Evolutionary conservation across 441 rosid species (phyloP).

Genomic region (Gossypium lobatum): DNA sequence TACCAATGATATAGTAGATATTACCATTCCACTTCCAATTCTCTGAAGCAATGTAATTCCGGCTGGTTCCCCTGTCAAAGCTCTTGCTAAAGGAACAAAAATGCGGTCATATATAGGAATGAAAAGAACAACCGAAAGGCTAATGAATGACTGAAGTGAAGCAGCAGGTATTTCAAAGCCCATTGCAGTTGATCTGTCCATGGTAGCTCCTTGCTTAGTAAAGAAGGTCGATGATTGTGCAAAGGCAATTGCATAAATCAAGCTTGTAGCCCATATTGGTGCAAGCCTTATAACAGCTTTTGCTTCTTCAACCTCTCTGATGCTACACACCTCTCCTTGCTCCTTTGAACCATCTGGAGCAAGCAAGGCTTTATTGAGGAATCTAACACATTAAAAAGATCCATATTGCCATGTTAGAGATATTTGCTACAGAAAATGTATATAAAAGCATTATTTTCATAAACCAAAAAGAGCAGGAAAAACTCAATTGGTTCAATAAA

Average conservation of each 20-base stretch:
- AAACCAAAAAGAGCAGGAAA: neutral
- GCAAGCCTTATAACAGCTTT: constrained; percentile 50
- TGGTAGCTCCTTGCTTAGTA: constrained; percentile 67
- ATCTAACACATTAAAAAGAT: constrained; percentile 23
- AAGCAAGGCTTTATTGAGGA: constrained; percentile 31
- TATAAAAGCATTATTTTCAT: neutral
- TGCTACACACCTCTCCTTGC: neutral
- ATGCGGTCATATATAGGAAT: constrained; percentile 55
- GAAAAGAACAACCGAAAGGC: constrained; percentile 37
- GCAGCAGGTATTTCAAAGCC: constrained; percentile 49
- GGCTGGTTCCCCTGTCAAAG: constrained; percentile 38
- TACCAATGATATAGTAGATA: constrained; percentile 42
- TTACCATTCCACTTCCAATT: constrained; percentile 50
- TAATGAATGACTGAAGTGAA: constrained; percentile 47
- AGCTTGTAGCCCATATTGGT: constrained; percentile 52
- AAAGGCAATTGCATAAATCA: constrained; percentile 47
- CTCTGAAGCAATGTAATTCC: constrained; percentile 73
- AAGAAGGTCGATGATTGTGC: constrained; percentile 60
- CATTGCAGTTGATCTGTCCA: constrained; percentile 49
- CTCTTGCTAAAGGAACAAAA: constrained; percentile 51
- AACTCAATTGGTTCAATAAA: neutral
- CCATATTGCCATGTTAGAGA: constrained; percentile 1
- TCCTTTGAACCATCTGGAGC: neutral
- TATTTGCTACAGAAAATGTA: neutral
- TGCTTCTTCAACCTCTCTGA: constrained; percentile 28